These are phyloP conservation scores for Teratosphaeria pseudoeucalypti DNA, from an alignment of 2,329 filamentous ascomycete species.

Conservation along the genomic window DNA sequence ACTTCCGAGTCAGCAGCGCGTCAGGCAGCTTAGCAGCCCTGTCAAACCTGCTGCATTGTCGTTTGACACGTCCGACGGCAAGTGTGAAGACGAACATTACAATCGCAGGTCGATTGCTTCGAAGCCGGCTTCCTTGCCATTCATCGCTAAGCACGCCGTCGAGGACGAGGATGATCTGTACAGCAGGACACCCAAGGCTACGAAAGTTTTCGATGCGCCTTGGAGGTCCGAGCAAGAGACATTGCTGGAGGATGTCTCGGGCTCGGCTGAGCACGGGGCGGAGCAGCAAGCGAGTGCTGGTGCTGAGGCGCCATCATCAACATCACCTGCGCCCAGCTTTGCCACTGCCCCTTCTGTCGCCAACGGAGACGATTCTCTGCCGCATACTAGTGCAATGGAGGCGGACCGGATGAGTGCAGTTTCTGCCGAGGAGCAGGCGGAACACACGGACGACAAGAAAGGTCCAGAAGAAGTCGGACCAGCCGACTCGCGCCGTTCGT, in stretches of 20 bases:
- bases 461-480: slow-evolving; percentile 1
- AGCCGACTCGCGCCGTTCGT: slow-evolving; percentile 12
- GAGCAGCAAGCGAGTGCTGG: not conserved
- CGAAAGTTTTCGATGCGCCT: not conserved
- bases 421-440: slow-evolving; percentile 9
- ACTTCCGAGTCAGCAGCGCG: slow-evolving; percentile 15
- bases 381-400: not conserved
- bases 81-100: slow-evolving; percentile 2
- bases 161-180: slow-evolving; percentile 9
- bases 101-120: not conserved
- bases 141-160: not conserved
- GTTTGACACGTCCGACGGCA: not conserved
- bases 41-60: slow-evolving; percentile 1
- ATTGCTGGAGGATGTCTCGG: not conserved
- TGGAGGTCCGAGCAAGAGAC: not conserved
- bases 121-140: not conserved
- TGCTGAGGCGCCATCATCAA: not conserved
- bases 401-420: slow-evolving; percentile 11
- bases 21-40: not conserved
- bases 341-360: not conserved
- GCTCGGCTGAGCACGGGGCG: not conserved
- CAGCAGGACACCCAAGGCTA: slow-evolving; percentile 7
- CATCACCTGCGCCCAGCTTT: not conserved
- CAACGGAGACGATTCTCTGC: not conserved
- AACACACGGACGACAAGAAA: slow-evolving; percentile 4